Conservation (phyloP, 1,284 basidiomycete genomes). For the Fistulinella staudtii region DNA sequence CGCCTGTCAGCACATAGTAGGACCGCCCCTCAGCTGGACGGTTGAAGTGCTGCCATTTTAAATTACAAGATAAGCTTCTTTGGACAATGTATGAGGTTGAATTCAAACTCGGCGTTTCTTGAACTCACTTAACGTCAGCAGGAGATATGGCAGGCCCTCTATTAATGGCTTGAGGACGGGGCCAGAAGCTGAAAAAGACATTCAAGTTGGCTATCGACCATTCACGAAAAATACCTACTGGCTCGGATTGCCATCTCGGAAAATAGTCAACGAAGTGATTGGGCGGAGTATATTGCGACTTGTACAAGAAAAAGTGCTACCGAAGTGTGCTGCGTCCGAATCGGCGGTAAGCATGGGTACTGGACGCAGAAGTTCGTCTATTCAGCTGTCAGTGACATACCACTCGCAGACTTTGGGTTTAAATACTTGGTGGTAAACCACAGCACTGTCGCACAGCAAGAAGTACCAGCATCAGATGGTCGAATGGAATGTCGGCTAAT, state of each 20-base stretch:
- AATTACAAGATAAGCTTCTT: constrained; percentile 1
- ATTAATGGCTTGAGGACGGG: constrained; percentile 4
- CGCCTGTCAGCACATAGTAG: constrained; percentile 38
- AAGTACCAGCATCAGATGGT: too few relatives aligned
- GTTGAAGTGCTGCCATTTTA: constrained; percentile 37
- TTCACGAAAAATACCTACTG: constrained; percentile 9
- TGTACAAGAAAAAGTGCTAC: too few relatives aligned
- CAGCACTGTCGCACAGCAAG: too few relatives aligned
- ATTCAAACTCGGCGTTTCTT: background rate
- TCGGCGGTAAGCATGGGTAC: too few relatives aligned
- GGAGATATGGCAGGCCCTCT: constrained; percentile 14
- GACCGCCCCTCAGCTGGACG: constrained; percentile 56
- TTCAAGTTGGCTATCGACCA: background rate
- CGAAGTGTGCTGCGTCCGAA: too few relatives aligned
- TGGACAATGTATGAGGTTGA: background rate
- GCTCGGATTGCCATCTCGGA: constrained; percentile 10
- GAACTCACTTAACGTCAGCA: constrained; percentile 7
- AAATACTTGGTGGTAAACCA: too few relatives aligned
- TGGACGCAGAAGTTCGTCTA: too few relatives aligned
- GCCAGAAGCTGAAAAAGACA: constrained; percentile 9
- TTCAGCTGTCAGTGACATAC: too few relatives aligned
- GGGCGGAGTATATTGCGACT: constrained; percentile 17
- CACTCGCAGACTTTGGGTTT: too few relatives aligned
- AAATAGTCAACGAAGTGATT: constrained; percentile 15
- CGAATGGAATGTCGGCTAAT: too few relatives aligned